Base-by-base conservation (phyloP, 2,329 filamentous ascomycete genomes). In the Fusarium veterinarium region DNA sequence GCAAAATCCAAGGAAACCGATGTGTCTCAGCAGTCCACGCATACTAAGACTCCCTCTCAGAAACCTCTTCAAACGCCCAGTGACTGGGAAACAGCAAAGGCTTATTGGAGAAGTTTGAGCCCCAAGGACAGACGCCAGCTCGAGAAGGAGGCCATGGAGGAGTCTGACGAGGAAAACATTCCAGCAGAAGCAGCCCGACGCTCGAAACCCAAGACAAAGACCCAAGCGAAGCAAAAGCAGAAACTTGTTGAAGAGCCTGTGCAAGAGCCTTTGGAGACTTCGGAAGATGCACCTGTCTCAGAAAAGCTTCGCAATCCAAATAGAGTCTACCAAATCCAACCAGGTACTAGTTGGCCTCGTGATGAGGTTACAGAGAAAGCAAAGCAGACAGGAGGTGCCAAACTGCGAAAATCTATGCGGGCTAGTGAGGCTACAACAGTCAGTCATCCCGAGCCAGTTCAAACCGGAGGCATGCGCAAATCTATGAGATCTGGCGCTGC, bases 61-160 rank as follows among this genome's bases (percentile, higher is more conserved):
- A 62, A 64, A 14, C 35, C 69, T 12, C 38, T 58, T 10, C 48
- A 64, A 25, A 66, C 67, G 8, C 71, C 75, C 6, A 83, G 85
- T 67, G 89, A 92, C 60, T 94, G 92, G 93, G 89, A 91, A 69
- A 86, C 88, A 59, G 88, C 91, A 20, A 92, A 92, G 75, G 84
- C 88, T 0, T 93, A 92, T 75, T 94, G 92, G 92, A 90, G 87
- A 69, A 88, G 89, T 57, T 80, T 94, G 11, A 91, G 87, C 12
- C 84, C 85, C 4, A 88, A 92, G 37, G 89, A 91, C 76, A 88
- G 91, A 46, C 87, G 87, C 11, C 87, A 91, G 76, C 85, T 92
- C 37, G 89, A 91, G 76, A 83, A 81, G 8, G 89, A 91, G 65
- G 87, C 87, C 4, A 79, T 86, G 52, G 86, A 89, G 63, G 86